phyloP scores from a whole-genome alignment of 2,329 filamentous ascomycete species.

The Beauveria rudraprayagi region DNA sequence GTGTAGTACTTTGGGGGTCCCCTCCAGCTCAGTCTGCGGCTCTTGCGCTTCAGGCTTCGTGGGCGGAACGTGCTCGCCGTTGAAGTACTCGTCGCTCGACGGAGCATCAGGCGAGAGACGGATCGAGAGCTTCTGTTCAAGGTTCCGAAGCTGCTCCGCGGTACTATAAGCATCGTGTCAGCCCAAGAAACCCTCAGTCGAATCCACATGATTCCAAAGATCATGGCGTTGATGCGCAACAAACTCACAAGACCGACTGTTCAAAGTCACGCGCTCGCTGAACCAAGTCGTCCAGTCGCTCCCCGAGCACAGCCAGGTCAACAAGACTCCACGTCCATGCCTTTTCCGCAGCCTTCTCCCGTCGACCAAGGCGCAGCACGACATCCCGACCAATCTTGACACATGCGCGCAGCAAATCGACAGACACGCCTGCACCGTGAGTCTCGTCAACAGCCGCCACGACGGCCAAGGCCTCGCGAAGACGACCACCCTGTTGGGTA shows the following conservation, averaged over 20 bases:
- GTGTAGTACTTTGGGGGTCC: neutral
- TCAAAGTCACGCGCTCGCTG: neutral
- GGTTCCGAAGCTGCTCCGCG: neutral
- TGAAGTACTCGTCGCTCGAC: neutral
- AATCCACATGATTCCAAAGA: neutral
- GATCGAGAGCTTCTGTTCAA: neutral
- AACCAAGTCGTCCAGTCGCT: neutral
- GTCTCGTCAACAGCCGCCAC: neutral
- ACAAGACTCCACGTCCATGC: neutral
- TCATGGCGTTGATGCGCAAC: neutral
- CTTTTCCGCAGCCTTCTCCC: neutral
- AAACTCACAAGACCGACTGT: neutral
- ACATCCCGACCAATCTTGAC: conserved; percentile 21
- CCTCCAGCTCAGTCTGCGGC: neutral
- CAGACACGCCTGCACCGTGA: neutral
- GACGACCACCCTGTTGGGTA: neutral
- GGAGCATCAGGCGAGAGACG: neutral
- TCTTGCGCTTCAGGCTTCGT: neutral
- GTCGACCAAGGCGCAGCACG: conserved; percentile 15
- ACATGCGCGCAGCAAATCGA: conserved; percentile 13
- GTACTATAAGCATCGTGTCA: neutral
- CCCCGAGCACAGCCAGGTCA: neutral
- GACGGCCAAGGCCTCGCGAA: neutral
- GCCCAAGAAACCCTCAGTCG: neutral
- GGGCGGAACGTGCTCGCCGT: neutral